These are phyloP conservation scores for Ganoderma lingzhi DNA, from an alignment of 1,284 basidiomycete species.

Conservation along the genomic window DNA sequence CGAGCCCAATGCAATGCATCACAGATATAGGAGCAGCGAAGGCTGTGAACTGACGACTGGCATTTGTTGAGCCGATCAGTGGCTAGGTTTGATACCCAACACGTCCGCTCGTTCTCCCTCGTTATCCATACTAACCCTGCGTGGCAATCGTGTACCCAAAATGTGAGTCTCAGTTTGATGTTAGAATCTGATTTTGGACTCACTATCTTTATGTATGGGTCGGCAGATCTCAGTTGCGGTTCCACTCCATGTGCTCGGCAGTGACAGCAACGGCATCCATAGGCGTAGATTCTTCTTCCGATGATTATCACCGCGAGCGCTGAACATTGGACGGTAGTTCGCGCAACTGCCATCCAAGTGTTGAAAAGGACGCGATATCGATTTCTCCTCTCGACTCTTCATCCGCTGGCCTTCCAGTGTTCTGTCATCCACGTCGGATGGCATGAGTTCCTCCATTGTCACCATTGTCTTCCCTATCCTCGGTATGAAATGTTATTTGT, in stretches of 20 bases:
- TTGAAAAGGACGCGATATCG: neutral
- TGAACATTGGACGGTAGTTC: neutral
- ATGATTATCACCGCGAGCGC: conserved; percentile 1
- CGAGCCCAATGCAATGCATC: neutral
- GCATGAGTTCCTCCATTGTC: neutral
- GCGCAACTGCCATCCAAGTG: neutral
- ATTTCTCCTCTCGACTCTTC: neutral
- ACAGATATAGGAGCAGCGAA: neutral
- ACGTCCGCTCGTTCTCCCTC: neutral
- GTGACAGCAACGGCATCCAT: neutral
- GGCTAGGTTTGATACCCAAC: neutral
- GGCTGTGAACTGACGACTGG: neutral
- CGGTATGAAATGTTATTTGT: neutral
- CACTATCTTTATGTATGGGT: neutral
- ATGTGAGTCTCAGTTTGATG: neutral
- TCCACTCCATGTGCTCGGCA: neutral
- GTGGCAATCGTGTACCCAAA: neutral
- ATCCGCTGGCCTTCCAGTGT: neutral
- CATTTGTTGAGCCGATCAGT: neutral
- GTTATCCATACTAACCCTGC: neutral
- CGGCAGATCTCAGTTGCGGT: neutral
- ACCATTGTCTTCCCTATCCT: neutral
- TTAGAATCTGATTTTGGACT: neutral
- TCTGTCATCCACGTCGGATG: neutral
- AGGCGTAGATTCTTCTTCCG: neutral